Percentiles rank a stretch among this genome's conserved stretches.
These are phyloP conservation scores for Purshia tridentata DNA, from an alignment of 306 rosid genomes.

Conservation along the genomic window DNA sequence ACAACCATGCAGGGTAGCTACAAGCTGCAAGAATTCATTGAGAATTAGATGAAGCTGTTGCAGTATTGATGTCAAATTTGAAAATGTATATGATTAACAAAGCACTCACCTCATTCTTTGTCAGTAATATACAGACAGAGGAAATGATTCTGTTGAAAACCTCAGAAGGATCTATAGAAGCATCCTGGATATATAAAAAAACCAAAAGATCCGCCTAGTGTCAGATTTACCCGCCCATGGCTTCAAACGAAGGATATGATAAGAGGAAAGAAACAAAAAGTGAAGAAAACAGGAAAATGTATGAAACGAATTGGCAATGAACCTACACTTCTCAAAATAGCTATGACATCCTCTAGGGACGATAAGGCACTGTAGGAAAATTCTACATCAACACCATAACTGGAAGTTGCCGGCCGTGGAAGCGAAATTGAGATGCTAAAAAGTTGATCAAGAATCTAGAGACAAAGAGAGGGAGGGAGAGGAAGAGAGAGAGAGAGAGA, in stretches of 20 bases:
- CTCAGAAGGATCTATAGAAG: conserved; percentile 96
- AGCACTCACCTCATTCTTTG: conserved; percentile 76
- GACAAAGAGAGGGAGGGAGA: conserved; percentile 4
- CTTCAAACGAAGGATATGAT: conserved; percentile 18
- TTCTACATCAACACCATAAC: conserved; percentile 63
- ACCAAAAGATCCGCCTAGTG: conserved; percentile 21
- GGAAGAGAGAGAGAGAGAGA: background rate
- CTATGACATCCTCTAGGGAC: conserved; percentile 90
- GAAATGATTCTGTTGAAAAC: conserved; percentile 92
- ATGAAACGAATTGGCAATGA: conserved; percentile 26
- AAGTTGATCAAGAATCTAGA: conserved; percentile 85
- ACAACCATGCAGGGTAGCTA: conserved; percentile 80
- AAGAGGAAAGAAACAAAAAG: conserved; percentile 10
- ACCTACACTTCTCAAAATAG: conserved; percentile 89
- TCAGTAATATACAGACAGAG: conserved; percentile 73
- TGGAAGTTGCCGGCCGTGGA: conserved; percentile 72
- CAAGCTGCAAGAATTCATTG: conserved; percentile 54
- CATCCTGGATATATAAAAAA: conserved; percentile 62
- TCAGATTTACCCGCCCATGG: conserved; percentile 20
- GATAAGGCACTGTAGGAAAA: conserved; percentile 82
- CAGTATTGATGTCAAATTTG: background rate
- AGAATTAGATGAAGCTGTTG: background rate
- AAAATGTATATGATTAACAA: background rate
- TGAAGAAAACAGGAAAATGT: background rate
- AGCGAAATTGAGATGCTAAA: conserved; percentile 88